Conservation (phyloP, 2,329 filamentous ascomycete genomes). For the Lojkania enalia region DNA sequence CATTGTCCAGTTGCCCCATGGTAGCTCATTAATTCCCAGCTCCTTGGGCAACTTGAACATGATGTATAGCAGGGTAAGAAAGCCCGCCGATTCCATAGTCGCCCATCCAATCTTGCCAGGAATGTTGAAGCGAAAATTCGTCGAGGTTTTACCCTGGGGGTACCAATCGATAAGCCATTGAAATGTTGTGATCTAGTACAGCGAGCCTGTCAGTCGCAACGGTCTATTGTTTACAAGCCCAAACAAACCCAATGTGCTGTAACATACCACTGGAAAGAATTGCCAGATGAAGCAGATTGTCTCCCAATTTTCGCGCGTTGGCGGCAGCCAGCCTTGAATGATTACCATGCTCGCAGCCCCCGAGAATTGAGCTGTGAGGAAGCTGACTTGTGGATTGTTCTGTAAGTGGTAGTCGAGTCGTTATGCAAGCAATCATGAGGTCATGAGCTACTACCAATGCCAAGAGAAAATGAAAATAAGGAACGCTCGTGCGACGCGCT, state of each 20-base stretch:
- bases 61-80: constrained; percentile 76
- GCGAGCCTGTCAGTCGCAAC: background rate
- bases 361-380: too few species aligned
- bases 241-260: background rate
- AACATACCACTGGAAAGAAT: constrained; percentile 55
- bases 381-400: too few species aligned
- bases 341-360: constrained; percentile 43
- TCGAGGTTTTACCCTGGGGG: constrained; percentile 90
- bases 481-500: too few species aligned
- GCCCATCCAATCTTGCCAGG: constrained; percentile 87
- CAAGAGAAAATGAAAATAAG: too few species aligned
- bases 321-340: constrained; percentile 51
- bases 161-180: constrained; percentile 81
- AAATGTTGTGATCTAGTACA: constrained; percentile 64
- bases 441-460: too few species aligned
- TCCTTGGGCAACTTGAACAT: constrained; percentile 68
- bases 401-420: too few species aligned
- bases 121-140: constrained; percentile 75
- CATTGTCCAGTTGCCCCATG: constrained; percentile 78
- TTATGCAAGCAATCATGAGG: too few species aligned
- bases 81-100: constrained; percentile 82
- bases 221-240: too few species aligned
- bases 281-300: constrained; percentile 50
- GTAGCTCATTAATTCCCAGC: constrained; percentile 61
- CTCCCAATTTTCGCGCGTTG: constrained; percentile 56